Evolutionary conservation across 2,329 filamentous ascomycete species (phyloP).

Genomic region (Colletotrichum chlorophyti): DNA sequence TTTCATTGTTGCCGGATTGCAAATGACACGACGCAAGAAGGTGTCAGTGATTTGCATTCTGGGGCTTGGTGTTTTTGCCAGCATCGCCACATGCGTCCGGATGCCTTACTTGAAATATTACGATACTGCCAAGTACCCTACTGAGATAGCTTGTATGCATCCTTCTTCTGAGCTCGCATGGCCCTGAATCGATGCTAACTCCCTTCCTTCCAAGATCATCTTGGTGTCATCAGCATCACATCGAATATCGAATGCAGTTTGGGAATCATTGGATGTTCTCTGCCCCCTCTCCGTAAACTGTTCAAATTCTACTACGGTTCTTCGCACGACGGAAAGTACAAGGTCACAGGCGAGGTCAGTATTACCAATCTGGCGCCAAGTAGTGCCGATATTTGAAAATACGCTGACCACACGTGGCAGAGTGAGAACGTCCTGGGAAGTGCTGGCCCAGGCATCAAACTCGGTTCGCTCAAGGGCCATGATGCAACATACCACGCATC

Average conservation of each 20-base stretch:
- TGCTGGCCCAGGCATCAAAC: slow-evolving; percentile 14
- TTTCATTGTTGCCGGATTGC: slow-evolving; percentile 35
- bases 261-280: slow-evolving; percentile 9
- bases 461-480: slow-evolving; percentile 5
- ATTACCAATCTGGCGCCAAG: no score
- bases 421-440: slow-evolving; percentile 8
- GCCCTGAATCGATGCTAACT: background rate
- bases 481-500: slow-evolving; percentile 3
- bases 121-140: slow-evolving; percentile 5
- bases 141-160: background rate
- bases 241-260: slow-evolving; percentile 4
- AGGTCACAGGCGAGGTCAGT: slow-evolving; percentile 3
- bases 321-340: background rate
- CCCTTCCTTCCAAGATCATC: background rate
- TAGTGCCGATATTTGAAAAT: background rate
- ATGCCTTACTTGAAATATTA: slow-evolving; percentile 7
- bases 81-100: slow-evolving; percentile 2
- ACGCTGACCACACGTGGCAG: background rate
- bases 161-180: no score
- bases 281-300: background rate
- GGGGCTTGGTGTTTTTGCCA: slow-evolving; percentile 1
- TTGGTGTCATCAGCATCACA: slow-evolving; percentile 5
- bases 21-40: slow-evolving; percentile 35
- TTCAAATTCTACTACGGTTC: slow-evolving; percentile 15
- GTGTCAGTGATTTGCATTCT: slow-evolving; percentile 13